These are phyloP conservation scores for Fusarium abutilonis DNA, from an alignment of 2,329 filamentous ascomycete species.

Conservation along the genomic window DNA sequence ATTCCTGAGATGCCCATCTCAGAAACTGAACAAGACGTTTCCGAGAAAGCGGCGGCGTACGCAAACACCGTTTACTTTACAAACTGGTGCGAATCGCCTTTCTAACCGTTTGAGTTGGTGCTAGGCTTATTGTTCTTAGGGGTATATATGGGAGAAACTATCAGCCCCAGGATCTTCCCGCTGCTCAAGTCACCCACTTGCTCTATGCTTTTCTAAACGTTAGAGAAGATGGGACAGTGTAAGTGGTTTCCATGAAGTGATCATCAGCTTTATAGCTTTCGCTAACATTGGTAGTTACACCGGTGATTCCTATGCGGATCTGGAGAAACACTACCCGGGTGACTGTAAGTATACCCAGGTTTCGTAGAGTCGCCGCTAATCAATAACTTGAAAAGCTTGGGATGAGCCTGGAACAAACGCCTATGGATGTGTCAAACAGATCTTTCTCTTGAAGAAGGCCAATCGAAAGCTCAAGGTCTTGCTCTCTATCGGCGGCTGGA, in stretches of 20 bases:
- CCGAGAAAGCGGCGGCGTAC: constrained; percentile 4
- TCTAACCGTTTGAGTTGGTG: not conserved
- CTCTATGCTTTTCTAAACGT: constrained; percentile 84
- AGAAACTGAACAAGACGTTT: not conserved
- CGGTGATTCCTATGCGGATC: constrained; percentile 32
- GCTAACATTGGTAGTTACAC: constrained; percentile 16
- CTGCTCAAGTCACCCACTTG: constrained; percentile 75
- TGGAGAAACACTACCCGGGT: constrained; percentile 33
- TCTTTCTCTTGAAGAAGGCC: constrained; percentile 77
- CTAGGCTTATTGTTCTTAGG: constrained; percentile 49
- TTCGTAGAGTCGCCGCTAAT: not conserved
- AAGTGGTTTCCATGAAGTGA: constrained; percentile 41
- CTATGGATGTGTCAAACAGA: constrained; percentile 81
- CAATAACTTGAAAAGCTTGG: constrained; percentile 43
- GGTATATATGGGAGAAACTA: constrained; percentile 80
- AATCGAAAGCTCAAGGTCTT: constrained; percentile 80
- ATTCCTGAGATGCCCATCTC: not conserved
- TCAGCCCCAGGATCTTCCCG: constrained; percentile 75
- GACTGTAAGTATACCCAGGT: constrained; percentile 20
- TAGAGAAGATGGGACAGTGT: constrained; percentile 75
- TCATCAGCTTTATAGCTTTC: not conserved
- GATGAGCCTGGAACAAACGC: constrained; percentile 72
- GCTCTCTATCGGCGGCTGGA: constrained; percentile 85
- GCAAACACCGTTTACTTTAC: constrained; percentile 31
- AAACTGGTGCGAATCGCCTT: constrained; percentile 21